phyloP scores from a whole-genome alignment of 257 asterid genomes.

The Solanum ossicruentum region DNA sequence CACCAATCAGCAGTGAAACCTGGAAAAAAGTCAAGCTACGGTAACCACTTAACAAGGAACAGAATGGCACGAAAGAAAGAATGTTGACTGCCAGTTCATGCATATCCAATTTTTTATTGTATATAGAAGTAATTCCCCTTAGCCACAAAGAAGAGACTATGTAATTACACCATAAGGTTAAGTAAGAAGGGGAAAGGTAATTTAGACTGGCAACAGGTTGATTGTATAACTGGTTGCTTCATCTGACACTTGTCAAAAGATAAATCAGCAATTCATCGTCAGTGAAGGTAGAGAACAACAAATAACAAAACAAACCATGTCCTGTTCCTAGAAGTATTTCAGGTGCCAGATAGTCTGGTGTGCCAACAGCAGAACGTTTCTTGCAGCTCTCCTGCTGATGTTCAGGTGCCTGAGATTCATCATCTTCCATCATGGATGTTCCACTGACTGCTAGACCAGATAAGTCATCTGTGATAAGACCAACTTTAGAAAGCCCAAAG shows the following conservation, averaged over 20 bases:
- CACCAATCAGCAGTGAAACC: constrained; percentile 99
- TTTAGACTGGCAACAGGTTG: neutral
- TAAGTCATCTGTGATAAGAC: constrained; percentile 95
- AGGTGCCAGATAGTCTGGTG: constrained; percentile 99
- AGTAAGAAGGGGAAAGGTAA: neutral
- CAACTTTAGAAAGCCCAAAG: constrained; percentile 98
- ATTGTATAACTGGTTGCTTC: neutral
- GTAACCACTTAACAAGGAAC: neutral
- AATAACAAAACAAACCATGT: constrained; percentile 54
- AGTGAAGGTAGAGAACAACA: neutral
- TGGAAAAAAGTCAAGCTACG: constrained; percentile 18
- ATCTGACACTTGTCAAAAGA: neutral
- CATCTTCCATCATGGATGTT: constrained; percentile 86
- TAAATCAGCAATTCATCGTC: neutral
- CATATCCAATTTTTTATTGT: neutral
- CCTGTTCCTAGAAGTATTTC: constrained; percentile 99
- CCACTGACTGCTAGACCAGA: constrained; percentile 94
- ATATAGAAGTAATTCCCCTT: neutral
- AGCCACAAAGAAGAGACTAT: neutral
- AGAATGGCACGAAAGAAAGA: neutral
- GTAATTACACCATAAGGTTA: neutral
- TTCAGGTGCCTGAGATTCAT: constrained; percentile 60
- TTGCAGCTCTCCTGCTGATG: constrained; percentile 72
- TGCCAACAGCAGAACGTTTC: constrained; percentile 96
- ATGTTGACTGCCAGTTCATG: neutral